These are phyloP conservation scores for Sophora flavescens DNA, from an alignment of 306 rosid genomes.

Conservation along the genomic window DNA sequence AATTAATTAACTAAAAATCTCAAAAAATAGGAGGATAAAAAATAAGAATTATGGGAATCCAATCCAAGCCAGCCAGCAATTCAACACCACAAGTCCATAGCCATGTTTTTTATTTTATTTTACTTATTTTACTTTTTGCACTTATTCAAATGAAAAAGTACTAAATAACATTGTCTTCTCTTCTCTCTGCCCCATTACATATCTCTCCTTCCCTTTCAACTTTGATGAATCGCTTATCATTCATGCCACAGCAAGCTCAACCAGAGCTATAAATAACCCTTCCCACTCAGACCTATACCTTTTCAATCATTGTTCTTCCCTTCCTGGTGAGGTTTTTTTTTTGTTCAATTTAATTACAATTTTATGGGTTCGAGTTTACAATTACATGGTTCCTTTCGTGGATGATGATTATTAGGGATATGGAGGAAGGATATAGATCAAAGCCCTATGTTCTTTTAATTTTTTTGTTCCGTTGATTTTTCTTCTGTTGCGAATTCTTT, in stretches of 20 bases:
- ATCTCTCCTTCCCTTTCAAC: neutral
- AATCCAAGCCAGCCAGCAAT: too few species aligned
- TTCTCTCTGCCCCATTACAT: neutral
- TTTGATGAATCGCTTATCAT: neutral
- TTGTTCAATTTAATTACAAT: neutral
- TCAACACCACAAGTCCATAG: too few species aligned
- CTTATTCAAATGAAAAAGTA: too few species aligned
- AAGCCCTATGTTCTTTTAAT: slow-evolving; percentile 31
- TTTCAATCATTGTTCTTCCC: neutral
- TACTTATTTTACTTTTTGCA: too few species aligned
- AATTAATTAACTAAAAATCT: too few species aligned
- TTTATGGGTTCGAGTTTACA: neutral
- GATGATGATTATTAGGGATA: neutral
- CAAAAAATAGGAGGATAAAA: too few species aligned
- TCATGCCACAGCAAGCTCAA: neutral
- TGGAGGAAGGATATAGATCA: slow-evolving; percentile 5
- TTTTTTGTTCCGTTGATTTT: slow-evolving; percentile 10
- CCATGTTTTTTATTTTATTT: too few species aligned
- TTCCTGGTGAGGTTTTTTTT: slow-evolving; percentile 45
- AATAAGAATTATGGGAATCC: too few species aligned
- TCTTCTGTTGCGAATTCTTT: slow-evolving; percentile 7
- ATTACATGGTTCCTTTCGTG: slow-evolving; percentile 6
- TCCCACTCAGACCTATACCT: slow-evolving; percentile 29
- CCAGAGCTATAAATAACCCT: neutral
- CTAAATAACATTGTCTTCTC: neutral